Conservation (phyloP, 129 eudicot species). For the Lactuca sativa region DNA sequence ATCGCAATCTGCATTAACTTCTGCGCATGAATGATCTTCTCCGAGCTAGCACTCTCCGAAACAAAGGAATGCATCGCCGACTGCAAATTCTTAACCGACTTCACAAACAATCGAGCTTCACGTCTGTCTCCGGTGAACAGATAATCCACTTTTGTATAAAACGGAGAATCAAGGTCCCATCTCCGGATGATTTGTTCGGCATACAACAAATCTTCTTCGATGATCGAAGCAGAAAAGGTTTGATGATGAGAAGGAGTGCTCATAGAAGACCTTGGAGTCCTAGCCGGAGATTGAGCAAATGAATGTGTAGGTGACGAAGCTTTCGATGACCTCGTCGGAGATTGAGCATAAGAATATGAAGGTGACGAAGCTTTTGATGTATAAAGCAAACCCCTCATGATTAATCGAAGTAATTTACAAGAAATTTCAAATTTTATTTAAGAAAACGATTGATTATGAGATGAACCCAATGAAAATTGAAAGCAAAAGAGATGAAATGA, state of each 20-base stretch:
- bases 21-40: conserved; percentile 51
- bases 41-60: conserved; percentile 39
- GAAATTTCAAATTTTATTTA: not conserved
- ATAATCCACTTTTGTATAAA: conserved; percentile 33
- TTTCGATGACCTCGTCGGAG: conserved; percentile 32
- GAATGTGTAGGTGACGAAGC: conserved; percentile 46
- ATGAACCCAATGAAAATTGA: not conserved
- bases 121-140: conserved; percentile 46
- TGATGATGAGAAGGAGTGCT: conserved; percentile 28
- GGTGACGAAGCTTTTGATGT: conserved; percentile 46
- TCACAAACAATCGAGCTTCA: conserved; percentile 44
- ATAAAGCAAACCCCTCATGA: conserved; percentile 38
- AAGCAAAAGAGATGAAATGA: not conserved
- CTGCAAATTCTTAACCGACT: conserved; percentile 46
- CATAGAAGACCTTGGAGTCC: conserved; percentile 14
- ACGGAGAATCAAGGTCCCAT: conserved; percentile 46
- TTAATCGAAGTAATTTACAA: not conserved
- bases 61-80: conserved; percentile 54
- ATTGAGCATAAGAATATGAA: conserved; percentile 18
- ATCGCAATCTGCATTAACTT: conserved; percentile 66
- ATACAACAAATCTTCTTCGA: conserved; percentile 47
- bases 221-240: conserved; percentile 41
- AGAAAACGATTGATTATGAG: not conserved
- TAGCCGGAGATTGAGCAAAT: conserved; percentile 21
- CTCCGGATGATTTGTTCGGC: conserved; percentile 45